Evolutionary conservation across 2,329 filamentous ascomycete genomes (phyloP).

Genomic region (Chrysosporium queenslandicum): DNA sequence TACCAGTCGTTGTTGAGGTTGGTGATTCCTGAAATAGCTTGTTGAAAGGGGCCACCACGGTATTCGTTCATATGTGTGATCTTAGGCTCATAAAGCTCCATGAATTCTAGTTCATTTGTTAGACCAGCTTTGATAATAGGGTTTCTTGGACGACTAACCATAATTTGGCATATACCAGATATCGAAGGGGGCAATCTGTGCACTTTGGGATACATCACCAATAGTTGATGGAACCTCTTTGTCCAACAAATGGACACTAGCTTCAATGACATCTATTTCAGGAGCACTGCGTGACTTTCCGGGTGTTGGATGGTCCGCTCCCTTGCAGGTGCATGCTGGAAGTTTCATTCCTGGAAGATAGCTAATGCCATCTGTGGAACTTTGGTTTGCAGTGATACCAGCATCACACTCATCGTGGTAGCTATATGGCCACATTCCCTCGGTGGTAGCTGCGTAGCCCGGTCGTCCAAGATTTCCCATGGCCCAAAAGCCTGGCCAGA

Average conservation of each 20-base stretch:
- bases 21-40: slow-evolving; percentile 52
- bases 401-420: slow-evolving; percentile 59
- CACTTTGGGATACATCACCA: slow-evolving; percentile 56
- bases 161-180: slow-evolving; percentile 58
- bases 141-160: slow-evolving; percentile 25
- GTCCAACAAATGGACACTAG: slow-evolving; percentile 48
- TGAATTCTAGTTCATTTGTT: slow-evolving; percentile 41
- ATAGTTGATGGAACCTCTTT: slow-evolving; percentile 41
- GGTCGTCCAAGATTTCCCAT: slow-evolving; percentile 64
- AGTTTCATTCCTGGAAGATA: slow-evolving; percentile 60
- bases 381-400: slow-evolving; percentile 64
- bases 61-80: slow-evolving; percentile 52
- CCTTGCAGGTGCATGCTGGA: slow-evolving; percentile 56
- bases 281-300: slow-evolving; percentile 57
- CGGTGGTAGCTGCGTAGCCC: slow-evolving; percentile 59
- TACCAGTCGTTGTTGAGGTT: slow-evolving; percentile 59
- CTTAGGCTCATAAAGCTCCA: slow-evolving; percentile 53
- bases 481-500: slow-evolving; percentile 68
- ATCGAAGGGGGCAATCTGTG: slow-evolving; percentile 60
- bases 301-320: slow-evolving; percentile 55
- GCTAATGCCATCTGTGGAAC: slow-evolving; percentile 55
- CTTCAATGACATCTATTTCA: slow-evolving; percentile 64
- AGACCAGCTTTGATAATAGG: neutral
- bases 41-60: slow-evolving; percentile 52
- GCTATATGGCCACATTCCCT: slow-evolving; percentile 65